Evolutionary conservation across 1,284 basidiomycete species (phyloP).

Genomic region (Amylostereum chailletii): DNA sequence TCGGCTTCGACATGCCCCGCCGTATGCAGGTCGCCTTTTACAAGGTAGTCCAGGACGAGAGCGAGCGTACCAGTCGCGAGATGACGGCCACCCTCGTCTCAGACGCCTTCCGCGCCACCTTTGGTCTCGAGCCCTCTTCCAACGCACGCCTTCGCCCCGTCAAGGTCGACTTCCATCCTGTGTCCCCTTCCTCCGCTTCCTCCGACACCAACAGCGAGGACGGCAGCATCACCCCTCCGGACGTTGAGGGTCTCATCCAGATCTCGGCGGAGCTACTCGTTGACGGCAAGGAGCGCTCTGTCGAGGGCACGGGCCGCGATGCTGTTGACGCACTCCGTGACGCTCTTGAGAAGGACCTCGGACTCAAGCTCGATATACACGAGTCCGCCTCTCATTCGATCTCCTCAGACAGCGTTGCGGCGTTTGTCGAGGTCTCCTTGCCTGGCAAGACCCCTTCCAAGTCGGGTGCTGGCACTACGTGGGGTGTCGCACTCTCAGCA

Average conservation of each 20-base stretch:
- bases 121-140: conserved; percentile 23
- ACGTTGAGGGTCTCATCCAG: conserved; percentile 50
- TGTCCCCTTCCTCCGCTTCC: conserved; percentile 47
- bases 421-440: conserved; percentile 83
- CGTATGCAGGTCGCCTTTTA: conserved; percentile 96
- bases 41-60: conserved; percentile 81
- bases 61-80: conserved; percentile 90
- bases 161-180: conserved; percentile 71
- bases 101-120: conserved; percentile 75
- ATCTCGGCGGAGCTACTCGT: conserved; percentile 83
- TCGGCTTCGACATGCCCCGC: conserved; percentile 87
- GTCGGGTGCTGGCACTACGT: background rate
- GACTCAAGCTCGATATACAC: conserved; percentile 76
- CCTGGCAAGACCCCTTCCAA: background rate
- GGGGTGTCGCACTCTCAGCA: background rate
- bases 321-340: conserved; percentile 88
- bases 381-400: conserved; percentile 93
- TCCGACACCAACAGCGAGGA: conserved; percentile 29
- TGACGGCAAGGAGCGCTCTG: conserved; percentile 72
- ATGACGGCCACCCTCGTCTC: conserved; percentile 93
- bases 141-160: conserved; percentile 67
- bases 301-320: conserved; percentile 90
- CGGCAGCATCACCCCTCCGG: background rate
- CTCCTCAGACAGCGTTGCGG: conserved; percentile 68
- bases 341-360: conserved; percentile 75